Evolutionary conservation across 495 filamentous ascomycete species (phyloP).

Genomic region (Astrocystis sublimbata): DNA sequence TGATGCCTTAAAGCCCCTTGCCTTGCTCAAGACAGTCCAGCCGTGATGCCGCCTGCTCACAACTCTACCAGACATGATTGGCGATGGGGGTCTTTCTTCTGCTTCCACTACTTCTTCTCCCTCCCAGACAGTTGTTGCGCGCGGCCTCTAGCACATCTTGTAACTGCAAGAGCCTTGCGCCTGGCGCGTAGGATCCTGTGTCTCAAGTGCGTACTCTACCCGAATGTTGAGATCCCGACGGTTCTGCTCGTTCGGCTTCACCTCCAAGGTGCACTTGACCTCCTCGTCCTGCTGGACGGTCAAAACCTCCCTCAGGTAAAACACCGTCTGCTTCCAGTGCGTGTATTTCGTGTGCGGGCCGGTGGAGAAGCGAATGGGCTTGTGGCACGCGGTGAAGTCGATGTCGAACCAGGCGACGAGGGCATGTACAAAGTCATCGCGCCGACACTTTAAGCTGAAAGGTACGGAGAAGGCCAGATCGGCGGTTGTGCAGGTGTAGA

Average conservation of each 20-base stretch:
- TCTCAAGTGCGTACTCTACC: conserved; percentile 78
- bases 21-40: not conserved
- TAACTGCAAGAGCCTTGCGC: conserved; percentile 75
- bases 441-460: conserved; percentile 68
- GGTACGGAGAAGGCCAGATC: conserved; percentile 67
- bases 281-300: conserved; percentile 78
- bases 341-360: conserved; percentile 90
- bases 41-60: not conserved
- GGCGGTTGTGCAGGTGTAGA: conserved; percentile 64
- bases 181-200: conserved; percentile 65
- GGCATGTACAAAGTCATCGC: conserved; percentile 90
- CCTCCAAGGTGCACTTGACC: conserved; percentile 70
- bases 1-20: not conserved
- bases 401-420: conserved; percentile 99
- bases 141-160: conserved; percentile 70
- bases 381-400: conserved; percentile 93
- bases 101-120: no score
- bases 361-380: conserved; percentile 80
- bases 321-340: conserved; percentile 94
- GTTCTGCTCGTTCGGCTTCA: conserved; percentile 91
- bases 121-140: no score
- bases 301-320: conserved; percentile 82
- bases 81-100: no score
- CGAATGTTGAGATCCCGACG: conserved; percentile 91
- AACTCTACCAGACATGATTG: no score